Percentiles rank a stretch among this genome's conserved stretches.
These are phyloP conservation scores for Fusarium graminum DNA, from an alignment of 2,329 filamentous ascomycete genomes.

Conservation along the genomic window DNA sequence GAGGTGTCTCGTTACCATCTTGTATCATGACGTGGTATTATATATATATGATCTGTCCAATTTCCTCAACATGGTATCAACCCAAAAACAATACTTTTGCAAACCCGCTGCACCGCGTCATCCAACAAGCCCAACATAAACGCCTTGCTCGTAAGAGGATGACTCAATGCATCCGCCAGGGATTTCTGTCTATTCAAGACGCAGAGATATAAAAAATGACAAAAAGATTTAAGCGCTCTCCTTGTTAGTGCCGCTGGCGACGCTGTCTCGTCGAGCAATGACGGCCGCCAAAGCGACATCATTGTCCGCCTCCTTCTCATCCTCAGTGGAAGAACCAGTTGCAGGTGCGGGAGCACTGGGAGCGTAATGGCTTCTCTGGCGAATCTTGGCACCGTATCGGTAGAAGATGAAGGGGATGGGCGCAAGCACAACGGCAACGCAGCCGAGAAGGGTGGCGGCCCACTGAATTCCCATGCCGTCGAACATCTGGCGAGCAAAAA, in stretches of 20 bases:
- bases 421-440: conserved; percentile 67
- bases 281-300: conserved; percentile 43
- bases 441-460: conserved; percentile 72
- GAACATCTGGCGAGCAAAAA: conserved; percentile 81
- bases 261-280: conserved; percentile 42
- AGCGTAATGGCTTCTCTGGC: conserved; percentile 67
- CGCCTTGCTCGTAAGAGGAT: conserved; percentile 19
- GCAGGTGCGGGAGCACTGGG: conserved; percentile 56
- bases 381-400: conserved; percentile 69
- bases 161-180: conserved; percentile 7
- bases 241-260: conserved; percentile 34
- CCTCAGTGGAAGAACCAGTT: conserved; percentile 26
- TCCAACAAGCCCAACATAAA: conserved; percentile 31
- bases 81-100: conserved; percentile 27
- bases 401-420: conserved; percentile 75
- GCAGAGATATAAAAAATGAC: background rate
- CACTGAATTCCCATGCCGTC: conserved; percentile 72
- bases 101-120: conserved; percentile 20
- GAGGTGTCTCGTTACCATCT: conserved; percentile 24
- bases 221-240: conserved; percentile 34
- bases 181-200: conserved; percentile 3
- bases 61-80: conserved; percentile 19
- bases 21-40: conserved; percentile 8
- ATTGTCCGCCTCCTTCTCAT: conserved; percentile 40
- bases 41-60: conserved; percentile 15